These are phyloP conservation scores for Saprolegnia parasitica DNA, from an alignment of 352 stramenopile genomes.

Conservation along the genomic window DNA sequence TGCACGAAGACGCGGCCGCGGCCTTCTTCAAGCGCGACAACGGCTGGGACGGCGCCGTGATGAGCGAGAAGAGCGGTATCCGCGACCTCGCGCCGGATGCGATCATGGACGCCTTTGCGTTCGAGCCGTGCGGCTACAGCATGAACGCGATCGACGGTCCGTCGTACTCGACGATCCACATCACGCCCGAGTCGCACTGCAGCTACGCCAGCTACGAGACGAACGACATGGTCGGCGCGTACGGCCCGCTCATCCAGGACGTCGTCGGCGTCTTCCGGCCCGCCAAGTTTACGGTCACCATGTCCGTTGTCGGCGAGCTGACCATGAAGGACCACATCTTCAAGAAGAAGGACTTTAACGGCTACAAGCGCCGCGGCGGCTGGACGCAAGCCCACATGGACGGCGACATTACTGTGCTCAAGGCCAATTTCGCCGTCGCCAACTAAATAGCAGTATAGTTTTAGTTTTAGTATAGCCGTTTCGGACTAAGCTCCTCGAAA, in stretches of 20 bases:
- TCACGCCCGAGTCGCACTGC: slow-evolving; percentile 95
- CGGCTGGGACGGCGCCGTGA: slow-evolving; percentile 74
- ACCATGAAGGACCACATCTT: slow-evolving; percentile 80
- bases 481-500: too few species aligned
- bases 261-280: slow-evolving; percentile 97
- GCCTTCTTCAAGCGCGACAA: slow-evolving; percentile 83
- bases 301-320: slow-evolving; percentile 90
- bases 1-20: slow-evolving; percentile 72
- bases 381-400: slow-evolving; percentile 83
- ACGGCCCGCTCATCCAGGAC: slow-evolving; percentile 94
- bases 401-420: slow-evolving; percentile 78
- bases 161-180: slow-evolving; percentile 99
- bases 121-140: slow-evolving; percentile 97
- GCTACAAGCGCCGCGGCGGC: slow-evolving; percentile 77
- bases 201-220: slow-evolving; percentile 98
- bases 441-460: slow-evolving; percentile 1
- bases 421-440: slow-evolving; percentile 54
- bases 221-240: slow-evolving; percentile 85
- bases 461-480: background rate
- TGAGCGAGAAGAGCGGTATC: slow-evolving; percentile 95
- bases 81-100: slow-evolving; percentile 92
- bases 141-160: slow-evolving; percentile 99
- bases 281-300: slow-evolving; percentile 95
- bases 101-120: slow-evolving; percentile 95
- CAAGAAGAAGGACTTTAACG: slow-evolving; percentile 54